Evolutionary conservation across 345 rosid species (phyloP), one percentile per base, ranked within the genome.

Genomic region (Populus nigra): DNA sequence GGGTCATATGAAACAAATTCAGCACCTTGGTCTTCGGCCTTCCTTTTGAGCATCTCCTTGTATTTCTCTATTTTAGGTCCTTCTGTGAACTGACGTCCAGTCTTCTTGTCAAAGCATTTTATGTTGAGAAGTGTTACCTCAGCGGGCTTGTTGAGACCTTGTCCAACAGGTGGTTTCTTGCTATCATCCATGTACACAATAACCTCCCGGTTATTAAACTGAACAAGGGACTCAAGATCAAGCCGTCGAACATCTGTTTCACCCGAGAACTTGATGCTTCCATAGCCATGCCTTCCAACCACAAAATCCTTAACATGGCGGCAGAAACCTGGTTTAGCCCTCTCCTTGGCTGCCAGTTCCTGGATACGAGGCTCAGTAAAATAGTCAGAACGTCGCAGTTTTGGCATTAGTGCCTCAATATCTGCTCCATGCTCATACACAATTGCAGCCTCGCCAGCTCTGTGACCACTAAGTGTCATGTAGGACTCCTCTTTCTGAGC

Each of bases 171-270:
- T 5, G 97, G 98, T 79, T 94, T 96, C 82, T 90, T 84, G 86
- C 88, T 87, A 73, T 96, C 98, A 45, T 96, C 98, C 90, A 88
- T 84, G 89, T 96, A 96, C n/a, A 96, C 99, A 39, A 92, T 87
- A 83, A 94, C 99, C 85, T 94, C 98, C 20, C 94, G 77, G 78
- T 92, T 90, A 81, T 90, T 90, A 80, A 96, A 96, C 82, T 94
- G 96, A 72, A 96, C 88, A 66, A 92, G 76, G 65, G 89, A 82
- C 76, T 96, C 97, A 2, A 96, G 87, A 84, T 96, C 97, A 25
- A 92, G 97, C 68, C 87, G 78, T 2, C 96, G 83, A 69, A 96
- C 96, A 76, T 94, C 97, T 6, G 98, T 92, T 82, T 94, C 97
- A 49, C 95, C 98, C 39, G 88, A 76, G 78, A 96, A 96, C 82